Evolutionary conservation across 495 filamentous ascomycete species (phyloP).

Genomic region (Darksidea phi): DNA sequence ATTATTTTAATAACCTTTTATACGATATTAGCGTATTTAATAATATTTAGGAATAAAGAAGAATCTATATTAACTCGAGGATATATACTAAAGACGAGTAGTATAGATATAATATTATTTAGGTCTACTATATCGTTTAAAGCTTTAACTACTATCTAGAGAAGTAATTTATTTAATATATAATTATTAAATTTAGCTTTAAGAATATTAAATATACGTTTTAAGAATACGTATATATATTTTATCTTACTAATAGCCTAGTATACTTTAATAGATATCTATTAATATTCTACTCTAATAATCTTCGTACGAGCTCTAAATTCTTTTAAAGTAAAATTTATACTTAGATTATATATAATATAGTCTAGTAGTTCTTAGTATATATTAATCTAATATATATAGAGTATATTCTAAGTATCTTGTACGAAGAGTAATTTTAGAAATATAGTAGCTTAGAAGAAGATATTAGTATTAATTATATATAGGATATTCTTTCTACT

Average conservation of each 20-base stretch:
- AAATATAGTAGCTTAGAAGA: neutral
- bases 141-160: conserved; percentile 3
- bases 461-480: neutral
- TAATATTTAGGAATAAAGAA: neutral
- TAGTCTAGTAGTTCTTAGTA: neutral
- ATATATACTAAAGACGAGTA: no score
- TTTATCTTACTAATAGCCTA: neutral
- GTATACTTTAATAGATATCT: neutral
- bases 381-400: conserved; percentile 1
- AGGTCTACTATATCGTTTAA: neutral
- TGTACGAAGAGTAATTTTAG: neutral
- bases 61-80: neutral
- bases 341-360: conserved; percentile 4
- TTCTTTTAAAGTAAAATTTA: neutral
- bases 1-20: neutral
- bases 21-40: neutral
- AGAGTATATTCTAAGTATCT: neutral
- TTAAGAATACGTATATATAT: neutral
- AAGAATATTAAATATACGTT: neutral
- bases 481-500: neutral
- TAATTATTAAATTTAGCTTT: conserved; percentile 1
- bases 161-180: neutral
- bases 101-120: no score
- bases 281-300: neutral
- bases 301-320: neutral